Percentiles rank a stretch among this genome's conserved stretches.
phyloP scores from a whole-genome alignment of 2,329 filamentous ascomycete species.

The Arthrobotrys pseudoclavata region DNA sequence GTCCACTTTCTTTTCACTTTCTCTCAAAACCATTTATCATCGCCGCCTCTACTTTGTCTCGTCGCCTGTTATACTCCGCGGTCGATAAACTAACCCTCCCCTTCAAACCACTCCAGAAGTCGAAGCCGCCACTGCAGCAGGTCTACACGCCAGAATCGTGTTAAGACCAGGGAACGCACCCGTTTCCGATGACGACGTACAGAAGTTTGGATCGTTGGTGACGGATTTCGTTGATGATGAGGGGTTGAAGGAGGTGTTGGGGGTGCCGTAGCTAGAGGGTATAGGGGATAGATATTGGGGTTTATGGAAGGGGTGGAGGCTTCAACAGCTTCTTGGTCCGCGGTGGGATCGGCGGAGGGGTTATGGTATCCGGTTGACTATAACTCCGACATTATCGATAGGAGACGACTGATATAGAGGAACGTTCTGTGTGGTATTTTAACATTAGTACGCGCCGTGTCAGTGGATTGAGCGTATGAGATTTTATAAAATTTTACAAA shows the following conservation, averaged over 20 bases:
- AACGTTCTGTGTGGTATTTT: too few species aligned
- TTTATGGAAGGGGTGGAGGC: not conserved
- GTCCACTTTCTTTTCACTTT: not conserved
- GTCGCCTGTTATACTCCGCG: too few species aligned
- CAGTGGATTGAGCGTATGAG: too few species aligned
- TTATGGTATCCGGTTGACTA: not conserved
- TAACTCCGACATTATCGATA: too few species aligned
- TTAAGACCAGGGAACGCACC: constrained; percentile 78
- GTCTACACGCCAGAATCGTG: constrained; percentile 75
- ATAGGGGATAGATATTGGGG: not conserved
- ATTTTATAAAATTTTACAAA: too few species aligned
- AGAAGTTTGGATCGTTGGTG: constrained; percentile 62
- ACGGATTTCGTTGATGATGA: constrained; percentile 63
- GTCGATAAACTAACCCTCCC: constrained; percentile 41
- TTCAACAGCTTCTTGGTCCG: constrained; percentile 1
- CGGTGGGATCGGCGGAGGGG: too few species aligned
- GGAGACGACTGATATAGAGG: too few species aligned
- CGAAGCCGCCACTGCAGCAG: constrained; percentile 73
- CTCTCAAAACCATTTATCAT: too few species aligned
- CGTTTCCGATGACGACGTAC: constrained; percentile 70
- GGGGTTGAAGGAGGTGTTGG: constrained; percentile 32
- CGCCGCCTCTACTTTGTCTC: too few species aligned
- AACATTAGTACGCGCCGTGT: too few species aligned
- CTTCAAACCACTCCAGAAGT: constrained; percentile 69
- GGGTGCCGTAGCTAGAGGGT: not conserved